These are phyloP conservation scores for Termitomyces sp. DNA, from an alignment of 768 basidiomycete species.

Conservation along the genomic window DNA sequence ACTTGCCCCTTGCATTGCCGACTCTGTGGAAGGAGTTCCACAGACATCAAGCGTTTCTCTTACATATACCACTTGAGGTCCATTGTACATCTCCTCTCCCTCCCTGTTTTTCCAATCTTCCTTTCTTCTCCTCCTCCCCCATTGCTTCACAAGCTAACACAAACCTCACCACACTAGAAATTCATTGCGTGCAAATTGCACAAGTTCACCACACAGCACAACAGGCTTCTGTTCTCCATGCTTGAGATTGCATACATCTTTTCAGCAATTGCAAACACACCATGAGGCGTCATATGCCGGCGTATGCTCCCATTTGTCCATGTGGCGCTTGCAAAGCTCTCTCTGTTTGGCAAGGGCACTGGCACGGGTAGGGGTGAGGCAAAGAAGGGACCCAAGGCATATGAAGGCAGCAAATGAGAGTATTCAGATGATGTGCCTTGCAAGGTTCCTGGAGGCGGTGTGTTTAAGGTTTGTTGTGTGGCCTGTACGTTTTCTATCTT, in stretches of 20 bases:
- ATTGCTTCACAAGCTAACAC: not conserved
- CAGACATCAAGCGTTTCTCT: too few species aligned
- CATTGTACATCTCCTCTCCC: not conserved
- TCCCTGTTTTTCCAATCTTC: too few species aligned
- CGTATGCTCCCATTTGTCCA: not conserved
- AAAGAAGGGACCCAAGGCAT: constrained; percentile 16
- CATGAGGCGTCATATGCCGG: constrained; percentile 43
- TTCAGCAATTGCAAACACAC: constrained; percentile 70
- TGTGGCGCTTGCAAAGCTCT: constrained; percentile 32
- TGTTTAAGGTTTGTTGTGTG: constrained; percentile 81
- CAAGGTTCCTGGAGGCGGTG: constrained; percentile 63
- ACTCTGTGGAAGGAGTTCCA: too few species aligned
- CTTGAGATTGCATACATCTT: constrained; percentile 86
- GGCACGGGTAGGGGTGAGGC: constrained; percentile 36
- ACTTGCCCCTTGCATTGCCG: too few species aligned
- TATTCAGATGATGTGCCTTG: constrained; percentile 90
- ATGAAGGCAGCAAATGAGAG: constrained; percentile 37
- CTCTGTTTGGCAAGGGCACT: constrained; percentile 13
- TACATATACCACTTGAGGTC: constrained; percentile 57
- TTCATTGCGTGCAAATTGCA: constrained; percentile 81
- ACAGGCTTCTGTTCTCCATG: constrained; percentile 67
- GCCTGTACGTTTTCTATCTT: too few species aligned
- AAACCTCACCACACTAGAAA: constrained; percentile 45
- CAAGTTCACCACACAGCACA: constrained; percentile 71
- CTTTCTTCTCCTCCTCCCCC: not conserved